These are phyloP conservation scores for Sarocladiaceae sp. DNA, from an alignment of 2,329 filamentous ascomycete genomes.

Conservation along the genomic window DNA sequence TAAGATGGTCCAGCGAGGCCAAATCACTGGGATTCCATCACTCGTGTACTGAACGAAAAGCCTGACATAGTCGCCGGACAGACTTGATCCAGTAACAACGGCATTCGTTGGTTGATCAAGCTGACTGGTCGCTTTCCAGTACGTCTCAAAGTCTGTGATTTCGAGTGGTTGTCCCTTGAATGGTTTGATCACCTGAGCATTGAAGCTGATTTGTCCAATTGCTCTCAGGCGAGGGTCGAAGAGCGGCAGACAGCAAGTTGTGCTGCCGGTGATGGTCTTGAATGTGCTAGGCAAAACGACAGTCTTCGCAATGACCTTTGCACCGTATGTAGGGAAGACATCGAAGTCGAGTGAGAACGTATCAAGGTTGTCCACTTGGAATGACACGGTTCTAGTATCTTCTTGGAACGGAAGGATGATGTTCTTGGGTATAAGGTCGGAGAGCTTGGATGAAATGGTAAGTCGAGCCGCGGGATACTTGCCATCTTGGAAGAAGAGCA, in stretches of 20 bases:
- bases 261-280: constrained; percentile 67
- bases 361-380: constrained; percentile 91
- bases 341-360: constrained; percentile 95
- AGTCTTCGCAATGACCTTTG: constrained; percentile 94
- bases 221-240: constrained; percentile 89
- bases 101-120: constrained; percentile 76
- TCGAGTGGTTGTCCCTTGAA: constrained; percentile 90
- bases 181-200: constrained; percentile 93
- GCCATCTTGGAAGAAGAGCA: constrained; percentile 94
- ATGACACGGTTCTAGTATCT: constrained; percentile 87
- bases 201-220: constrained; percentile 92
- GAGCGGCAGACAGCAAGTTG: constrained; percentile 78
- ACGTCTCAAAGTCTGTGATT: constrained; percentile 97
- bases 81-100: constrained; percentile 88
- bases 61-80: constrained; percentile 92
- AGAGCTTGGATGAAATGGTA: constrained; percentile 94
- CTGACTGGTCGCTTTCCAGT: constrained; percentile 98
- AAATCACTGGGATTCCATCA: constrained; percentile 82
- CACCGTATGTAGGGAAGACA: constrained; percentile 94
- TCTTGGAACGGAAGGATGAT: constrained; percentile 94
- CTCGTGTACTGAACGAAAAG: constrained; percentile 89
- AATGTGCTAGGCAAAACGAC: constrained; percentile 89
- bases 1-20: constrained; percentile 76
- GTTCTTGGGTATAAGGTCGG: constrained; percentile 93
- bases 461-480: constrained; percentile 94